Conservation (phyloP, 345 rosid species). For the Boechera divaricarpa region DNA sequence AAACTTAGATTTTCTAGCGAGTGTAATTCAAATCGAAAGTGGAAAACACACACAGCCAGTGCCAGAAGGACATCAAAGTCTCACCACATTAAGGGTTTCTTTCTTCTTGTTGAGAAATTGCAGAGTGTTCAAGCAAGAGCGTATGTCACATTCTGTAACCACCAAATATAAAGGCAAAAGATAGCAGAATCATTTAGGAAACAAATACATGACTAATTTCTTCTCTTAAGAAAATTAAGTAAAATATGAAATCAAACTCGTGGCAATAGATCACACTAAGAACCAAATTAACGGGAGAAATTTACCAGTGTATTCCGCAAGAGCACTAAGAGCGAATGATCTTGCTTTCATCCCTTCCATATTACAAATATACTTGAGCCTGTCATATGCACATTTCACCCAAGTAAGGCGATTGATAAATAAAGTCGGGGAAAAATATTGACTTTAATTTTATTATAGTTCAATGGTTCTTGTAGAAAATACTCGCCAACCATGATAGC, state of each 20-base stretch:
- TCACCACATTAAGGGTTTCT: constrained; percentile 82
- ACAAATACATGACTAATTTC: not conserved
- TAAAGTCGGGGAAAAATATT: constrained; percentile 3
- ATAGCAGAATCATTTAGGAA: constrained; percentile 26
- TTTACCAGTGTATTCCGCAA: constrained; percentile 92
- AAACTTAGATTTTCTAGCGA: constrained; percentile 16
- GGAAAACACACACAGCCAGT: constrained; percentile 11
- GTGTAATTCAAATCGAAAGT: constrained; percentile 13
- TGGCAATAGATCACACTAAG: constrained; percentile 7
- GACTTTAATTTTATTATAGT: constrained; percentile 6
- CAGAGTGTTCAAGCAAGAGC: constrained; percentile 92
- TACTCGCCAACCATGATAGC: not conserved
- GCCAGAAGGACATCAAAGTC: constrained; percentile 35
- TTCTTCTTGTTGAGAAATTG: constrained; percentile 95
- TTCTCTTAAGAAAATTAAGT: constrained; percentile 14
- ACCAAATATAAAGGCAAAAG: constrained; percentile 35
- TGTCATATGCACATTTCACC: constrained; percentile 39
- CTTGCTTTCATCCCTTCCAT: constrained; percentile 87
- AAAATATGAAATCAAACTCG: constrained; percentile 23
- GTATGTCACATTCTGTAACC: constrained; percentile 86
- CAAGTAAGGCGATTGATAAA: constrained; percentile 21
- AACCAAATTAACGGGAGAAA: constrained; percentile 16
- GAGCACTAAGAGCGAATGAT: constrained; percentile 78
- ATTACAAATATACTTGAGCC: constrained; percentile 87
- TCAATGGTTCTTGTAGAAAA: constrained; percentile 2